These are phyloP conservation scores for Annona cherimola DNA, from an alignment of 164 flowering plant species.

Conservation along the genomic window DNA sequence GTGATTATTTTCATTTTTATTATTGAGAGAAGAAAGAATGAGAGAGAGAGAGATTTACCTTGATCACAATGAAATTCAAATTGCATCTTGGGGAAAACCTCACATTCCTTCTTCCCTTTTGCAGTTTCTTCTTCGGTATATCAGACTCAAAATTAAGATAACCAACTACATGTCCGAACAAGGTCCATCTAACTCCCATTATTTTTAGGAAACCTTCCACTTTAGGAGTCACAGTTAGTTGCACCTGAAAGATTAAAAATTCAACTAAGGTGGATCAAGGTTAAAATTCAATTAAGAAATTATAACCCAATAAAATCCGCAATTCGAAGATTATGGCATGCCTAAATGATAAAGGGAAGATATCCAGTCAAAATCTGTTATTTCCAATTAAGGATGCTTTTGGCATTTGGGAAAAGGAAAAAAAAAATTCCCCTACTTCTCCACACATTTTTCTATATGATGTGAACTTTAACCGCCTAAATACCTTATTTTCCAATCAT, in stretches of 20 bases:
- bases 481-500: no score
- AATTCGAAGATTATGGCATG: not conserved
- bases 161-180: constrained; percentile 69
- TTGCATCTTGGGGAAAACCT: constrained; percentile 32
- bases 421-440: no score
- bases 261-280: no score
- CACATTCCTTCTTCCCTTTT: constrained; percentile 47
- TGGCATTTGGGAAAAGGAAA: no score
- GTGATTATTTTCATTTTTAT: no score
- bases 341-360: not conserved
- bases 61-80: constrained; percentile 69
- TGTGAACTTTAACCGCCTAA: no score
- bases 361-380: no score
- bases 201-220: constrained; percentile 69
- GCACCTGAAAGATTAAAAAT: constrained; percentile 45
- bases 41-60: constrained; percentile 39
- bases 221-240: constrained; percentile 70
- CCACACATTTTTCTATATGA: no score
- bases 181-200: constrained; percentile 83
- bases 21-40: not conserved
- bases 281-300: no score
- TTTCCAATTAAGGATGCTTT: no score
- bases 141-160: constrained; percentile 46
- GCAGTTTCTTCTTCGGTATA: constrained; percentile 38
- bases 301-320: no score